A percentile compares a stretch with the other conserved stretches of the same genome.
These are phyloP conservation scores for Lonicera japonica DNA, from an alignment of 129 eudicot species.

Conservation along the genomic window DNA sequence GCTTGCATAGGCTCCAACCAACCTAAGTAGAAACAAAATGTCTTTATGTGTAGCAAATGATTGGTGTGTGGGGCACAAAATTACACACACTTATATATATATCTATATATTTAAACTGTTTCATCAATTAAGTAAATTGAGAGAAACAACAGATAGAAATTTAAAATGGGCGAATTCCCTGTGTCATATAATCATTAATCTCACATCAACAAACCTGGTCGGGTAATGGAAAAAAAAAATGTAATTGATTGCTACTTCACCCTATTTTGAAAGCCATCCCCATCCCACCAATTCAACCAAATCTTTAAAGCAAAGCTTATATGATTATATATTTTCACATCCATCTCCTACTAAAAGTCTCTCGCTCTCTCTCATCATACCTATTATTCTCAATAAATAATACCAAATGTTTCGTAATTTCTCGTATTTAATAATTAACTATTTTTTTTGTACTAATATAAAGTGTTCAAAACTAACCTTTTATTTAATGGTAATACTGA, in stretches of 20 bases:
- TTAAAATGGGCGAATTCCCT: not conserved
- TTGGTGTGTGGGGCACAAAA: slow-evolving; percentile 6
- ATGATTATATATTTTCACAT: slow-evolving; percentile 27
- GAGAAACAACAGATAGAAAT: not conserved
- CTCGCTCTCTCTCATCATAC: too few species aligned
- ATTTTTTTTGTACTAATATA: too few species aligned
- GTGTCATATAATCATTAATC: slow-evolving; percentile 5
- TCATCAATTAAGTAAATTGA: not conserved
- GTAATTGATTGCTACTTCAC: slow-evolving; percentile 21
- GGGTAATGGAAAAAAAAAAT: slow-evolving; percentile 20
- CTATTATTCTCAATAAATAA: too few species aligned
- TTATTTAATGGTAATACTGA: too few species aligned
- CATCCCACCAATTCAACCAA: slow-evolving; percentile 26
- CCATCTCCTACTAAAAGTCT: too few species aligned
- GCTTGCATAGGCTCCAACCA: not conserved
- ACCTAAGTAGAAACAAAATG: not conserved
- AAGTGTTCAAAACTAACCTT: too few species aligned
- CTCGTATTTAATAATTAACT: too few species aligned
- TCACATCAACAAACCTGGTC: slow-evolving; percentile 15
- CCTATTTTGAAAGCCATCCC: slow-evolving; percentile 21
- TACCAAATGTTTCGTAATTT: too few species aligned
- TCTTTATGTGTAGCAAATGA: not conserved
- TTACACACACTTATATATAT: not conserved
- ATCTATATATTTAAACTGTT: not conserved
- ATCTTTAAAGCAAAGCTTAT: slow-evolving; percentile 65